Evolutionary conservation across 1,139 yeast species (phyloP), one percentile per base, ranked within the genome.

Genomic region (Pichia sp.): DNA sequence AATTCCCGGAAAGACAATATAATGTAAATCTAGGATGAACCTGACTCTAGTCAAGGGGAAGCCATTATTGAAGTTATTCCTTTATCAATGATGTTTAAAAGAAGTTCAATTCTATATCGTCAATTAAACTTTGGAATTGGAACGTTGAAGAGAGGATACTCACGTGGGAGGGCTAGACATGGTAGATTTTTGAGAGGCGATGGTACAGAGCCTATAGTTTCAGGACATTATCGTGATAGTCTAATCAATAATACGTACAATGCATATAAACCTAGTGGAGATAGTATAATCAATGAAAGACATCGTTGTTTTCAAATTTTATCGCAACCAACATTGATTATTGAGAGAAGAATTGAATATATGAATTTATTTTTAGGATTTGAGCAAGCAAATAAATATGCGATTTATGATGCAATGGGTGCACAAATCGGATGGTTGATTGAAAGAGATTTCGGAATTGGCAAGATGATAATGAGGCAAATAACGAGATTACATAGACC

Each of bases 351-450:
- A 56, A 67, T 91, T 30, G 97, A 91, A 61, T 72, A 82, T 64
- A 80, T 86, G 86, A 89, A 86, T 56, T 68, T 91, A 14, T 72
- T 88, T 41, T 58, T 89, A 28, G 96, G 96, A 1, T 84, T 84
- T 54, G 97, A 91, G 59, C 97, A 89, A 63, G 88, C 94, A 1
- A 89, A 89, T 58, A 66, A 71, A 50, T 91, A 89, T 59, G 71
- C 73, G 12, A 72, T 91, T 35, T 70, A 82, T 77, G 84, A 86
- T 59, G 71, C 82, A 0, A 52, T 66, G 47, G 97, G 97, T 2
- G 69, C 76, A 43, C 80, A 75, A 43, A 58, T 91, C 12, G 98
- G 96, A 0, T 81, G 72, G 59, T 78, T 89, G 79, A 69, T 74
- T 48, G 96, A 88, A 55, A 75, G 84, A 52, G 95, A 84, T 54